A percentile compares a stretch with the other conserved stretches of the same genome.
Conservation (phyloP, 2,329 filamentous ascomycete species). For the Lecanicillium sp. region DNA sequence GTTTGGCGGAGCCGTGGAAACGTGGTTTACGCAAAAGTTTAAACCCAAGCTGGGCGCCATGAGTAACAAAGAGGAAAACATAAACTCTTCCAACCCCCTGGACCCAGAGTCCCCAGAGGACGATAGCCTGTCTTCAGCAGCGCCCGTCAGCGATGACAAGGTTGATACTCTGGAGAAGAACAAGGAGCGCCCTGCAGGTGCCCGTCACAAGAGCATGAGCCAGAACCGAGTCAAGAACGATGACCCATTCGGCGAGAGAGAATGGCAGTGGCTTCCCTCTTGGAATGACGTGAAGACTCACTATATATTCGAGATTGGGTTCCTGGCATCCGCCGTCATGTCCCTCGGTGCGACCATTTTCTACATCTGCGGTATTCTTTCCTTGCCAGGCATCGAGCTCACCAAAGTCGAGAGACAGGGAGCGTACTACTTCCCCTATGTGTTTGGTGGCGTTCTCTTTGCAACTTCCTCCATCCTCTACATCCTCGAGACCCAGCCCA, state of each 20-base stretch:
- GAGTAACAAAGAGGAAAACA: conserved; percentile 1
- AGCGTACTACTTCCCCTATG: conserved; percentile 48
- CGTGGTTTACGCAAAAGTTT: conserved; percentile 11
- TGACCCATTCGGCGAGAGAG: conserved; percentile 13
- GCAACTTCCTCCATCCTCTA: conserved; percentile 48
- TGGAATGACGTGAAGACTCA: conserved; percentile 45
- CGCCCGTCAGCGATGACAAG: too few species aligned
- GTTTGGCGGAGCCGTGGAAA: conserved; percentile 52
- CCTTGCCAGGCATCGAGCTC: conserved; percentile 49
- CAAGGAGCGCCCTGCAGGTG: neutral
- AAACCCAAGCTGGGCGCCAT: neutral
- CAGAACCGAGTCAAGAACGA: neutral
- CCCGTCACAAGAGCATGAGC: conserved; percentile 2
- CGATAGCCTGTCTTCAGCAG: neutral
- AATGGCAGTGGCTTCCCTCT: conserved; percentile 52
- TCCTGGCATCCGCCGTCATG: conserved; percentile 49
- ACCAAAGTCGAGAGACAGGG: conserved; percentile 37
- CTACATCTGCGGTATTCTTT: conserved; percentile 54
- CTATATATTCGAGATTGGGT: conserved; percentile 54
- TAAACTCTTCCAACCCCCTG: neutral
- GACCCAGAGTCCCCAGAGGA: neutral
- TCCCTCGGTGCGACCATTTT: conserved; percentile 53
- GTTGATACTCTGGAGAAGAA: too few species aligned
- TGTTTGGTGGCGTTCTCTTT: conserved; percentile 54
- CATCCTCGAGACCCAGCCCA: conserved; percentile 55